Base-by-base conservation (phyloP, 2,329 filamentous ascomycete species). In the Trichophyton simii region DNA sequence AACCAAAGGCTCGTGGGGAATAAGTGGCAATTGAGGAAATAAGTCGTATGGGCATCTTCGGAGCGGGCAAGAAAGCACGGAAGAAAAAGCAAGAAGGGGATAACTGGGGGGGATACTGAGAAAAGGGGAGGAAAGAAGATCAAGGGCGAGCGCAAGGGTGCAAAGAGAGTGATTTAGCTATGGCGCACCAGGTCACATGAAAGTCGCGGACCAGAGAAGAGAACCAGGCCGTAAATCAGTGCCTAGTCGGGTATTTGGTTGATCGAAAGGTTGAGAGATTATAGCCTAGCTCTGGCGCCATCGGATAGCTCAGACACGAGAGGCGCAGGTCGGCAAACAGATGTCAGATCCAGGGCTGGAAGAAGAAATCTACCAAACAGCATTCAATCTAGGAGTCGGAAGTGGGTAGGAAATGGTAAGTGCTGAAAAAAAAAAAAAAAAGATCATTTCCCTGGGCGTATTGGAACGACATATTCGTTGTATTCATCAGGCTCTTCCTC, bases 401-500 rank as follows among this genome's bases (percentile, higher is more conserved):
- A 31, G 28, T 6, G 6, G 28, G 28, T 31, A 31, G 28, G 28
- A 31, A 6, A 31, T 31, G 28, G 28, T 7, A 31, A 31, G 28
- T 31, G 28, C 5, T 28, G 5, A 5, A 5, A 28, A 28, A 28
- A 28, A 6, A 28, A 28, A 6, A 28, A 28, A 28, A 28, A 7
- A 0, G 28, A 28, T 55, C 28, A 55, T 18, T 55, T 55, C 52
- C 52, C 52, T 55, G 31, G 31, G 13, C 25, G 52, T 20, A 55
- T 36, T 7, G 52, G 52, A 36, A 55, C 52, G 2, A 55, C 52
- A 36, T 55, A 38, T 20, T 55, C 52, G 31, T 59, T 36, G 44
- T 62, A 48, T n/a, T 71, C 73, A 52, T 79, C 77, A 58, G 78
- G 76, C 66, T 78, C 78, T 59, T 79, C 76, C 62, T 78, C 76